These are phyloP conservation scores for Lecanosticta acicola DNA, from an alignment of 2,329 filamentous ascomycete species.

Conservation along the genomic window DNA sequence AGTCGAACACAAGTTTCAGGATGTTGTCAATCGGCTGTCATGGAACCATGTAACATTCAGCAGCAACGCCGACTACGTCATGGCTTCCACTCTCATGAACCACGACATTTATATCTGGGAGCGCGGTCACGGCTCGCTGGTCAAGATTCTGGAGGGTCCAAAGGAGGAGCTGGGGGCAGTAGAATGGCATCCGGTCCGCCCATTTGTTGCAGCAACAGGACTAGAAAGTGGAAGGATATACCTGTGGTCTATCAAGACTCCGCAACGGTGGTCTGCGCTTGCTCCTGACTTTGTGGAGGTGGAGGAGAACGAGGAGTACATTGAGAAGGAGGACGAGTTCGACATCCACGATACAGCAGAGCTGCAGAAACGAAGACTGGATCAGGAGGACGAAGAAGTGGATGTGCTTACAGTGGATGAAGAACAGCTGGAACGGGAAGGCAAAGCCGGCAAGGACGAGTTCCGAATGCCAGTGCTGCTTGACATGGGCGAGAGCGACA, in stretches of 20 bases:
- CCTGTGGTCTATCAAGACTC: constrained; percentile 91
- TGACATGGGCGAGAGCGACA: constrained; percentile 88
- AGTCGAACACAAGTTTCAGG: constrained; percentile 96
- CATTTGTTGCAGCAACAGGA: constrained; percentile 83
- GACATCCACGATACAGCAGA: constrained; percentile 95
- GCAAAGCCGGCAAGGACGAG: constrained; percentile 31
- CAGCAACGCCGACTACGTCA: constrained; percentile 89
- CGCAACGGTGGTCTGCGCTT: constrained; percentile 93
- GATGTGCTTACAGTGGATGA: constrained; percentile 78
- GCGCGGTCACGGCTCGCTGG: constrained; percentile 82
- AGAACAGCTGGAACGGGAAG: constrained; percentile 38
- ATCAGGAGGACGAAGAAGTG: constrained; percentile 87
- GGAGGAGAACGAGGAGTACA: constrained; percentile 96
- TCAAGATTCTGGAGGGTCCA: constrained; percentile 93
- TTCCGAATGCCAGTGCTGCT: constrained; percentile 93
- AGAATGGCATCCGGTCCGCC: constrained; percentile 89
- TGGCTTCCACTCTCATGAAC: constrained; percentile 95
- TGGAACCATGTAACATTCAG: constrained; percentile 99
- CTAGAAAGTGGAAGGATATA: constrained; percentile 90
- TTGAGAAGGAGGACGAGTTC: constrained; percentile 94
- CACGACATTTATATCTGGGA: constrained; percentile 99
- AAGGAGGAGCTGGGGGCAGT: constrained; percentile 95
- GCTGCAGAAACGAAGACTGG: constrained; percentile 81
- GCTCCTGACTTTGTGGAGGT: constrained; percentile 96
- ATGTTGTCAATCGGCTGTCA: constrained; percentile 86